Conservation (phyloP, 768 basidiomycete species). For the Xerocomellus dryophilus region DNA sequence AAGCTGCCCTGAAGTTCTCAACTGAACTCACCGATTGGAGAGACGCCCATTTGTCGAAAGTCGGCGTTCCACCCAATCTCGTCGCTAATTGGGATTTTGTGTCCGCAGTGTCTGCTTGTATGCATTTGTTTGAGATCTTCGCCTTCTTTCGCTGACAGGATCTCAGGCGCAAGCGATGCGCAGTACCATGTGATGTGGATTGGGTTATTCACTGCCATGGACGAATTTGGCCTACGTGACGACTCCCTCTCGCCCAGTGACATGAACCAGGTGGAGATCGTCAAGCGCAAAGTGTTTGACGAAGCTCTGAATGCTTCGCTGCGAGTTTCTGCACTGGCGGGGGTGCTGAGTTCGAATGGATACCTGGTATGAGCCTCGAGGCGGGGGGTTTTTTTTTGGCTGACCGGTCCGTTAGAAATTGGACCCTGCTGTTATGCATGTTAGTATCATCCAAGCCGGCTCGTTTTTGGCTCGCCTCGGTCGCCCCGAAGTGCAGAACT, state of each 20-base stretch:
- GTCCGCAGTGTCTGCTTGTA: constrained; percentile 63
- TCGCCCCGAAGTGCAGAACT: constrained; percentile 77
- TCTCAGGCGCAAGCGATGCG: constrained; percentile 72
- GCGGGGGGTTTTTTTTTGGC: constrained; percentile 4
- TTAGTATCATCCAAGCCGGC: constrained; percentile 82
- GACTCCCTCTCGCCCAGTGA: constrained; percentile 30
- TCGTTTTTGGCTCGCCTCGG: constrained; percentile 78
- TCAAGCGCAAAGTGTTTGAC: constrained; percentile 68
- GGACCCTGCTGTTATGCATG: constrained; percentile 88
- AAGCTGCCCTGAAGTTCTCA: constrained; percentile 56
- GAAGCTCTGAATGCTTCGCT: constrained; percentile 84
- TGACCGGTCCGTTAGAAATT: constrained; percentile 47
- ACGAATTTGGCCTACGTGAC: constrained; percentile 82
- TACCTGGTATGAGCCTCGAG: constrained; percentile 61
- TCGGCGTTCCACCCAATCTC: constrained; percentile 86
- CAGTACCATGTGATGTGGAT: constrained; percentile 94
- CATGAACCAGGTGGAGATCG: constrained; percentile 61
- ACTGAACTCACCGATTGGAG: constrained; percentile 67
- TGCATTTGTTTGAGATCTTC: constrained; percentile 18
- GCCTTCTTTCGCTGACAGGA: background rate
- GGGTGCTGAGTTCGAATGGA: constrained; percentile 81
- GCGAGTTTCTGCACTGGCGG: constrained; percentile 84
- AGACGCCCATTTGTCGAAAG: constrained; percentile 66
- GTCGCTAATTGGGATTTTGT: constrained; percentile 90
- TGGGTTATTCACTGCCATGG: constrained; percentile 73